Evolutionary conservation across 75 land plant genomes (phyloP).

Genomic region (Selaginella moellendorffii): DNA sequence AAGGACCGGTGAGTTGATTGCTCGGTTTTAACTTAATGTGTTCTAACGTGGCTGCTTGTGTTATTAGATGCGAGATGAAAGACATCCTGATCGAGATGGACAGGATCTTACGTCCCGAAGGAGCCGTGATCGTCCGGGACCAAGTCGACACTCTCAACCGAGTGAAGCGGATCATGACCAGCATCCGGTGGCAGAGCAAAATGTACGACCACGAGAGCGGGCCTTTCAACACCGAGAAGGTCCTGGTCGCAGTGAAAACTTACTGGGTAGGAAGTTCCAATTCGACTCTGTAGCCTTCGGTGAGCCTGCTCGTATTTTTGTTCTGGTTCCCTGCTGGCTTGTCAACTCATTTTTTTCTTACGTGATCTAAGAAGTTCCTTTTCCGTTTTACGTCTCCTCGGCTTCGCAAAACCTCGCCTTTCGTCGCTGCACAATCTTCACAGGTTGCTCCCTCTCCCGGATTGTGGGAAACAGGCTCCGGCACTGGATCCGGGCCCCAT

Average conservation of each 20-base stretch:
- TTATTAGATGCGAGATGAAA: slow-evolving; percentile 45
- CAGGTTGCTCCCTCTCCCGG: neutral
- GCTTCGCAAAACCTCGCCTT: neutral
- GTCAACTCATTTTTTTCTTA: no score
- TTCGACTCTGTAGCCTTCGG: no score
- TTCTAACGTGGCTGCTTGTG: neutral
- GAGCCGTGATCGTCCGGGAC: slow-evolving; percentile 64
- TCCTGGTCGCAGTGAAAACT: slow-evolving; percentile 58
- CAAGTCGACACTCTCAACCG: slow-evolving; percentile 53
- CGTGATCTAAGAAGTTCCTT: no score
- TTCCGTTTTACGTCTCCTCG: no score
- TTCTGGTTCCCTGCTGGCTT: no score
- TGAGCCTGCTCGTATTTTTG: no score
- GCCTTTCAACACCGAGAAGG: slow-evolving; percentile 54
- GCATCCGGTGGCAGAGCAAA: slow-evolving; percentile 67
- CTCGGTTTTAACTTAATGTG: neutral
- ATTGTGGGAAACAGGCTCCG: slow-evolving; percentile 5
- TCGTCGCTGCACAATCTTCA: slow-evolving; percentile 4
- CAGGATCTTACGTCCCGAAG: slow-evolving; percentile 74
- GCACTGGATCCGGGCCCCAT: slow-evolving; percentile 2
- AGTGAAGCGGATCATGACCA: slow-evolving; percentile 41
- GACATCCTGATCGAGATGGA: slow-evolving; percentile 86
- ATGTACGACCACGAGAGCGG: slow-evolving; percentile 75
- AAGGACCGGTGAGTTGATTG: slow-evolving; percentile 43
- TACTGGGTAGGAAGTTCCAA: slow-evolving; percentile 46